phyloP scores from a whole-genome alignment of 257 asterid genomes.

The Ligustrum vulgare region DNA sequence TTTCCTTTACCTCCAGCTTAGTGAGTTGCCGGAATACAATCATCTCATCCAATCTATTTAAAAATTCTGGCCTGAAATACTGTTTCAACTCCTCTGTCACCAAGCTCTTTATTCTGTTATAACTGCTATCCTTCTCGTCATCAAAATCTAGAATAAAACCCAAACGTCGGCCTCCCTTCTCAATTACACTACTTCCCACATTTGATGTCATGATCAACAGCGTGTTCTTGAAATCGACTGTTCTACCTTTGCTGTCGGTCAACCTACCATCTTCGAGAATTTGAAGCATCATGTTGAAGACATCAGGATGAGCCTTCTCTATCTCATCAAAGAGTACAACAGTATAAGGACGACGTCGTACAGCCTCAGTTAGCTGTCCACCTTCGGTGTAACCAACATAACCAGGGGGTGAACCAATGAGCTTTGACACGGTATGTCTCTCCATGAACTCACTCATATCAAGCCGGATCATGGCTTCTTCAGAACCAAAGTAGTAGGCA shows the following conservation, averaged over 20 bases:
- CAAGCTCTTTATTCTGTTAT: slow-evolving; percentile 62
- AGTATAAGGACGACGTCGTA: slow-evolving; percentile 72
- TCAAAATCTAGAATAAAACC: slow-evolving; percentile 67
- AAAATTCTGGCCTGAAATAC: slow-evolving; percentile 74
- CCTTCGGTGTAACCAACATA: slow-evolving; percentile 81
- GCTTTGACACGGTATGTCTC: slow-evolving; percentile 79
- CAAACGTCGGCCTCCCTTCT: slow-evolving; percentile 56
- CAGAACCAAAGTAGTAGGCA: slow-evolving; percentile 77
- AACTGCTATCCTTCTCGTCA: slow-evolving; percentile 65
- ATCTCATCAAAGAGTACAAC: slow-evolving; percentile 80
- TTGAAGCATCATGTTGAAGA: slow-evolving; percentile 83
- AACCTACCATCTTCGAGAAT: slow-evolving; percentile 83
- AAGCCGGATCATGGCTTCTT: slow-evolving; percentile 80
- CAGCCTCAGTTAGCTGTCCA: slow-evolving; percentile 82
- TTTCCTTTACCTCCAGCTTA: slow-evolving; percentile 70
- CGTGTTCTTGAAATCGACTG: slow-evolving; percentile 82
- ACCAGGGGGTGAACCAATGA: slow-evolving; percentile 89
- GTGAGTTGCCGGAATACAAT: slow-evolving; percentile 76
- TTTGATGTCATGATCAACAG: slow-evolving; percentile 84
- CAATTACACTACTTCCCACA: slow-evolving; percentile 70
- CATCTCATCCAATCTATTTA: slow-evolving; percentile 81
- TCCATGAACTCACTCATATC: slow-evolving; percentile 98
- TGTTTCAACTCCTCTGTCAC: slow-evolving; percentile 66
- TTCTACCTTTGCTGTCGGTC: slow-evolving; percentile 82
- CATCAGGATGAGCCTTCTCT: slow-evolving; percentile 82